A percentile compares a stretch with the other conserved stretches of the same genome.
Evolutionary conservation across 495 filamentous ascomycete species (phyloP).

Genomic region (Penicillium parvum): DNA sequence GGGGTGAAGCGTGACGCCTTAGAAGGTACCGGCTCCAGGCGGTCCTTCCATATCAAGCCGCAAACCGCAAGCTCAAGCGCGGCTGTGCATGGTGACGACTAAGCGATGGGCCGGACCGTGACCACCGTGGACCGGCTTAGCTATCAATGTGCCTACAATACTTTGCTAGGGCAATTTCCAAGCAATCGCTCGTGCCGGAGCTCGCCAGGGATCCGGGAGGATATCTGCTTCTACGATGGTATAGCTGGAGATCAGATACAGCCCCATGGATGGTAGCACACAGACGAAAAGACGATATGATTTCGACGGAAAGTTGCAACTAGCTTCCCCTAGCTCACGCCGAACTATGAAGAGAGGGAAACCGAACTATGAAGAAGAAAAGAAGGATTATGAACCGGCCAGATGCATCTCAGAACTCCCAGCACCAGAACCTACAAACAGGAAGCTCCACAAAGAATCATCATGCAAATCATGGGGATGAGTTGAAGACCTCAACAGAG

Average conservation of each 20-base stretch:
- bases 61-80: neutral
- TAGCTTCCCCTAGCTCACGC: neutral
- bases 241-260: too few relatives aligned
- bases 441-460: constrained; percentile 1
- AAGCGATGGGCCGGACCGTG: too few relatives aligned
- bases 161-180: too few relatives aligned
- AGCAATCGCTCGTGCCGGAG: too few relatives aligned
- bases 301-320: too few relatives aligned
- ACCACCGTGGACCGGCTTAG: too few relatives aligned
- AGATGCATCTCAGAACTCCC: constrained; percentile 11
- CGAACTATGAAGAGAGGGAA: neutral
- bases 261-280: too few relatives aligned
- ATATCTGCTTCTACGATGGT: too few relatives aligned
- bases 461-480: neutral
- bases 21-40: constrained; percentile 8
- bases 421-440: neutral
- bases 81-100: neutral
- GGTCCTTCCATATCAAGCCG: constrained; percentile 6
- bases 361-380: neutral
- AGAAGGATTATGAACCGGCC: neutral
- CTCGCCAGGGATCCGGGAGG: too few relatives aligned
- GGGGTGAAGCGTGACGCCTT: neutral
- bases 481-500: neutral
- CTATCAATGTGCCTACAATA: too few relatives aligned
- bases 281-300: too few relatives aligned